Evolutionary conservation across 805 yeast genomes (phyloP).

Genomic region (Saccharomycopsis capsularis): DNA sequence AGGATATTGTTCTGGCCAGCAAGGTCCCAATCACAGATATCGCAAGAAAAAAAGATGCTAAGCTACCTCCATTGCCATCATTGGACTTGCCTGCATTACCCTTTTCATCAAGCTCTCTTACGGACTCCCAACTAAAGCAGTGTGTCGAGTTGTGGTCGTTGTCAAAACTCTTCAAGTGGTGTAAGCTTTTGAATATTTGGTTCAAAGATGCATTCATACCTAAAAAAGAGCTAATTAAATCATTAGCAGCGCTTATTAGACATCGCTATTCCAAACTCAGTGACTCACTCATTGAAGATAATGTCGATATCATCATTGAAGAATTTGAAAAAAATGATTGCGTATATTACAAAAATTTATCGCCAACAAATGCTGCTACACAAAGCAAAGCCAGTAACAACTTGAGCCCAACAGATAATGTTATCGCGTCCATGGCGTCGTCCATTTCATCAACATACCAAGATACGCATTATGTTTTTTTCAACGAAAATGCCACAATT

Average conservation of each 20-base stretch:
- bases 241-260: slow-evolving; percentile 45
- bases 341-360: slow-evolving; percentile 30
- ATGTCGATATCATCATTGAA: slow-evolving; percentile 42
- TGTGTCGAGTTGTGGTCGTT: slow-evolving; percentile 43
- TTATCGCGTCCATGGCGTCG: not conserved
- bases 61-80: not conserved
- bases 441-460: too few relatives aligned
- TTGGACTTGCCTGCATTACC: slow-evolving; percentile 49
- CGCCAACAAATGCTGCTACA: slow-evolving; percentile 1
- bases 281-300: slow-evolving; percentile 42
- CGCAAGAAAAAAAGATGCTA: not conserved
- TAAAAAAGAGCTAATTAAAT: slow-evolving; percentile 44
- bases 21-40: not conserved
- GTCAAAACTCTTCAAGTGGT: slow-evolving; percentile 48
- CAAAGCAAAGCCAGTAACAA: not conserved
- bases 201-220: slow-evolving; percentile 45
- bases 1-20: not conserved
- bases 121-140: slow-evolving; percentile 41
- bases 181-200: slow-evolving; percentile 45
- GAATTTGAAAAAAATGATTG: slow-evolving; percentile 39
- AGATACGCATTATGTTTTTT: slow-evolving; percentile 7
- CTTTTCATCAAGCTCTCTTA: slow-evolving; percentile 44
- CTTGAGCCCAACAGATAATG: not conserved
- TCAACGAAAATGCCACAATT: slow-evolving; percentile 28
- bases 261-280: slow-evolving; percentile 44